Evolutionary conservation across 192 early-diverging fungal genomes (phyloP), one percentile per base, ranked within the genome.

Genomic region (Phlyctochytrium bullatum): DNA sequence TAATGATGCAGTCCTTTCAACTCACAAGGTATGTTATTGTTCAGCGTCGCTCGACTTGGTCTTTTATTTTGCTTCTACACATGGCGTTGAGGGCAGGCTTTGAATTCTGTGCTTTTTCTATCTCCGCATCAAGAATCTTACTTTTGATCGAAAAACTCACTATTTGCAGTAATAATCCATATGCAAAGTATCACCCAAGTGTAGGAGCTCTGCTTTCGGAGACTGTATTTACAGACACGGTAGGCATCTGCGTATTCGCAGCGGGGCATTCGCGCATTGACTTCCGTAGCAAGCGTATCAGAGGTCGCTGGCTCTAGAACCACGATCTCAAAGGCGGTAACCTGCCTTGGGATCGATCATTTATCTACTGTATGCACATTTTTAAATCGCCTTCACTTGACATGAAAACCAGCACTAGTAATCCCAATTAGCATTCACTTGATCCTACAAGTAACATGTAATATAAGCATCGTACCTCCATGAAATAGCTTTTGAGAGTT

Each of bases 401-500:
- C 54, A 28, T 66, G 64, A 32, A 72, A 72, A 1, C 70, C 70
- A 40, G 70, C 65, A 32, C 69, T 69, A 65, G 32, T 12, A 62
- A 12, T 27, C 25, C 34, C 61, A 62, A 34, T 34, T 16, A 62
- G 25, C 32, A 24, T 32, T 20, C 20, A 34, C 34, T 24, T 17
- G 50, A 27, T 34, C 34, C 24, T 34, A 72, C 0, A 73, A 60
- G 59, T 30, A 32, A 17, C 10, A 28, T n/a, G n/a, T 20, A 20
- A 28, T 24, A n/a, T n/a, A n/a, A n/a, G n/a, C n/a, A 62, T 66
- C 51, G 17, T 14, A 75, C 75, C 76, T 79, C 80, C 80, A 82
- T 30, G 88, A 84, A 63, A 97, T 92, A 1, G 95, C 90, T 6
- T 81, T 90, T 28, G 86, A 32, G 62, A 97, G 67, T 35, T 83